phyloP scores from a whole-genome alignment of 768 basidiomycete genomes.

The Boletus tomentosulus region DNA sequence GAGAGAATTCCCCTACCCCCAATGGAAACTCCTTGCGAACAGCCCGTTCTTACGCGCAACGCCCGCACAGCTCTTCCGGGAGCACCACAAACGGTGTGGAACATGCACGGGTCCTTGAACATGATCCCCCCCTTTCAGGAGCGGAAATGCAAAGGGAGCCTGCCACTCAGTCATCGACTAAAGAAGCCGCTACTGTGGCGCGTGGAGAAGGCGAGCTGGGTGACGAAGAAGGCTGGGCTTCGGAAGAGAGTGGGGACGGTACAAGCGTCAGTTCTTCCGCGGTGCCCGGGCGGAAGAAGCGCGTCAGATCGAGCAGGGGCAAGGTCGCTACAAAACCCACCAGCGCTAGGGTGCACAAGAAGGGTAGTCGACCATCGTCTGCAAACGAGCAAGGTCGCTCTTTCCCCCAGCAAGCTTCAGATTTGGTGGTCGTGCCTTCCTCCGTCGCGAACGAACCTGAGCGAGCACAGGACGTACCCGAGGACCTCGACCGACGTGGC shows the following conservation, averaged over 20 bases:
- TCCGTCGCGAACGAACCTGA: constrained; percentile 4
- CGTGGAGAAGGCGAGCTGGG: constrained; percentile 24
- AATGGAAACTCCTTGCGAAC: background rate
- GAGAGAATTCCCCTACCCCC: constrained; percentile 2
- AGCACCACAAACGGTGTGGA: constrained; percentile 24
- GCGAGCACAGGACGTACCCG: constrained; percentile 1
- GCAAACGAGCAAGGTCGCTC: constrained; percentile 10
- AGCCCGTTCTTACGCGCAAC: constrained; percentile 10
- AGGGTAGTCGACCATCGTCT: constrained; percentile 11
- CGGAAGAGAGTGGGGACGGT: constrained; percentile 43
- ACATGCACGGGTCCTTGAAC: constrained; percentile 16
- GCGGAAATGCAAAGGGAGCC: constrained; percentile 13
- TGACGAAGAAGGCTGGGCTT: constrained; percentile 63
- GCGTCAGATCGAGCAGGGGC: constrained; percentile 22
- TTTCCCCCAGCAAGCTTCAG: background rate
- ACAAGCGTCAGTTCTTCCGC: constrained; percentile 6
- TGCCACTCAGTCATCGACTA: background rate
- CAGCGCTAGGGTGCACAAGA: constrained; percentile 3
- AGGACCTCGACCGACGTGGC: constrained; percentile 19
- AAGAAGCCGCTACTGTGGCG: constrained; percentile 1
- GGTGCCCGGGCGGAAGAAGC: constrained; percentile 19
- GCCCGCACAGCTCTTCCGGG: constrained; percentile 13
- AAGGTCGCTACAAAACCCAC: constrained; percentile 8
- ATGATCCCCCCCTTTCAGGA: constrained; percentile 13
- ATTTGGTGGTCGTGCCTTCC: background rate